Conservation (phyloP, 192 early-diverging fungal species). For the Obelidium mucronatum region DNA sequence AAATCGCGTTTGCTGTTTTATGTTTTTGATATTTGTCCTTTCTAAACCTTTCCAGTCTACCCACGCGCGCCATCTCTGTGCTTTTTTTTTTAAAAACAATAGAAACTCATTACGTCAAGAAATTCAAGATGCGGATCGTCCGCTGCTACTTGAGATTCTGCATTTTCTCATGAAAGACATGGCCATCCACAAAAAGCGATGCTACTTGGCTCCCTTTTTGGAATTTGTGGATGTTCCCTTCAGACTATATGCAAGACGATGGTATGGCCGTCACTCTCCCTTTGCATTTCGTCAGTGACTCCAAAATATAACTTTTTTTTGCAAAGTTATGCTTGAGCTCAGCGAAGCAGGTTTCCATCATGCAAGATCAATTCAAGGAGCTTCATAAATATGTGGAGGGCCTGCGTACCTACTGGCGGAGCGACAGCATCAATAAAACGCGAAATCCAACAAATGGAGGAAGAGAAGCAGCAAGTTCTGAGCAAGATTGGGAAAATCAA, state of each 20-base stretch:
- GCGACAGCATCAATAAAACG: slow-evolving; percentile 55
- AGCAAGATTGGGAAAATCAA: slow-evolving; percentile 57
- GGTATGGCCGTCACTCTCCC: slow-evolving; percentile 25
- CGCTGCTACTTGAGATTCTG: slow-evolving; percentile 48
- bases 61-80: no score
- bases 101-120: slow-evolving; percentile 38
- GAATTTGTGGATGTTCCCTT: slow-evolving; percentile 57
- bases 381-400: slow-evolving; percentile 58
- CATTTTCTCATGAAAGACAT: slow-evolving; percentile 59
- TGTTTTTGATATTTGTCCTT: not conserved
- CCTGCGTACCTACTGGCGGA: slow-evolving; percentile 41
- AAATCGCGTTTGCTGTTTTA: not conserved
- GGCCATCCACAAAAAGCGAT: slow-evolving; percentile 60
- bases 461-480: slow-evolving; percentile 69
- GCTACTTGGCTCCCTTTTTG: slow-evolving; percentile 61
- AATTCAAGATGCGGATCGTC: slow-evolving; percentile 46
- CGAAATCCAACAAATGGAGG: slow-evolving; percentile 70
- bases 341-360: slow-evolving; percentile 48
- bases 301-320: not conserved
- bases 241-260: slow-evolving; percentile 64
- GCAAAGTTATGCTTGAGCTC: slow-evolving; percentile 55
- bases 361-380: slow-evolving; percentile 65
- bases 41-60: slow-evolving; percentile 23
- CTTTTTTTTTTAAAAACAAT: not conserved
- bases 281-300: not conserved